phyloP scores from a whole-genome alignment of 2,329 filamentous ascomycete species.

The Lasiodiplodia gonubiensis region DNA sequence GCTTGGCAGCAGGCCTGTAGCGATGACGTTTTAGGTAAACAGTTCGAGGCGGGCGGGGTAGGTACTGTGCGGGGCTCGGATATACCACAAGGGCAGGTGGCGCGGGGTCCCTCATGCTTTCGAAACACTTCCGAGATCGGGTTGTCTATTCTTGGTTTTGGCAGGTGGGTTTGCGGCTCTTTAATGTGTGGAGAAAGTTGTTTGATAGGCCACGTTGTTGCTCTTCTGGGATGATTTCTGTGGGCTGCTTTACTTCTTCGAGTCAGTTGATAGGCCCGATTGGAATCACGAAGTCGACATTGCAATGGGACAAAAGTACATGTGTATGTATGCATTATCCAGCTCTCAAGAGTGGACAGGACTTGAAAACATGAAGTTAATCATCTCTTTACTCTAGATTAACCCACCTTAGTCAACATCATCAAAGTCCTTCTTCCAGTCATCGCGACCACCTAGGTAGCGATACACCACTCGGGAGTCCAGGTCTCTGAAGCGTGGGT shows the following conservation, averaged over 20 bases:
- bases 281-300: not conserved
- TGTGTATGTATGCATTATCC: not conserved
- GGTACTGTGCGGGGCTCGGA: slow-evolving; percentile 14
- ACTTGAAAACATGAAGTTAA: not conserved
- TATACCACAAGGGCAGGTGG: not conserved
- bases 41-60: slow-evolving; percentile 7
- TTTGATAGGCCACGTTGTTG: not conserved
- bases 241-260: not conserved
- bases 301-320: not conserved
- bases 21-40: slow-evolving; percentile 5
- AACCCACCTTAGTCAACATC: slow-evolving; percentile 15
- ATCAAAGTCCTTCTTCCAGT: slow-evolving; percentile 49
- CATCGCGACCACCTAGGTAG: slow-evolving; percentile 60
- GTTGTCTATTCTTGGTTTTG: not conserved
- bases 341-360: not conserved
- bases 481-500: slow-evolving; percentile 58
- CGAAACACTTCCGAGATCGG: slow-evolving; percentile 16
- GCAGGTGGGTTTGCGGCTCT: not conserved
- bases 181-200: not conserved
- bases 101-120: not conserved
- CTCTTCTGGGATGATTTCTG: not conserved
- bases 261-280: not conserved
- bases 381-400: too few species aligned
- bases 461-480: slow-evolving; percentile 65
- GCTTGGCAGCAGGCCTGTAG: not conserved